Evolutionary conservation across 441 rosid species (phyloP), one percentile per base, ranked within the genome.

Genomic region (Flueggea neowawraea): DNA sequence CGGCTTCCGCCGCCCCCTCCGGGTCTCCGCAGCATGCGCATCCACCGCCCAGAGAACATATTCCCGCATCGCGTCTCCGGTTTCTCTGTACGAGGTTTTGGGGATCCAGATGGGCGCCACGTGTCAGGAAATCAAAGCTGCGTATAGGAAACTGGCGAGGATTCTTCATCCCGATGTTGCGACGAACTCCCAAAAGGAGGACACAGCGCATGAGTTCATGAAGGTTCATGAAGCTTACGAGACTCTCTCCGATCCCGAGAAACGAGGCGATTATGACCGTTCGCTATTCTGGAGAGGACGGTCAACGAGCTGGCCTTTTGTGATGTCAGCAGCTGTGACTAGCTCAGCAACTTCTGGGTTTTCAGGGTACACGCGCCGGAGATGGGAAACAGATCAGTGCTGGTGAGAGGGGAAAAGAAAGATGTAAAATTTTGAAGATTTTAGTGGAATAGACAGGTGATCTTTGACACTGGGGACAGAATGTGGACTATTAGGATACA

Each of bases 321-420:
- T 75, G 13, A 50, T 58, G 56, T 49, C 63, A 12, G 17, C 80
- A 0, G 57, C 68, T 31, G 13, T n/a, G 11, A 3, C 43, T 16
- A 45, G 63, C 11, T 48, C 66, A 2, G 51, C 69, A 12, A 60
- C 67, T 53, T 52, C 80, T 14, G 74, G 75, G 36, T 78, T 65
- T 52, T 62, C 80, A 12, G 70, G 73, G 31, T 78, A 47, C n/a
- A 58, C 71, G 1, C 32, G 72, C 41, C 71, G 83, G 58, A 61
- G 68, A 36, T 85, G 91, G 91, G 90, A 82, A 58, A 78, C 91
- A 4, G 88, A 82, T 69, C 88, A 81, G 69, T 85, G 88, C 68
- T 81, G 91, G 91, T 84, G 73, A 68, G 45, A 11, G 2, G 28
- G 28, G 28, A 12, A 43, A 43, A 5, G 14, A 45, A 13, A 45